A percentile compares a stretch with the other conserved stretches of the same genome.
These are phyloP conservation scores for Limonium bicolor DNA, from an alignment of 148 eudicot genomes.

Conservation along the genomic window DNA sequence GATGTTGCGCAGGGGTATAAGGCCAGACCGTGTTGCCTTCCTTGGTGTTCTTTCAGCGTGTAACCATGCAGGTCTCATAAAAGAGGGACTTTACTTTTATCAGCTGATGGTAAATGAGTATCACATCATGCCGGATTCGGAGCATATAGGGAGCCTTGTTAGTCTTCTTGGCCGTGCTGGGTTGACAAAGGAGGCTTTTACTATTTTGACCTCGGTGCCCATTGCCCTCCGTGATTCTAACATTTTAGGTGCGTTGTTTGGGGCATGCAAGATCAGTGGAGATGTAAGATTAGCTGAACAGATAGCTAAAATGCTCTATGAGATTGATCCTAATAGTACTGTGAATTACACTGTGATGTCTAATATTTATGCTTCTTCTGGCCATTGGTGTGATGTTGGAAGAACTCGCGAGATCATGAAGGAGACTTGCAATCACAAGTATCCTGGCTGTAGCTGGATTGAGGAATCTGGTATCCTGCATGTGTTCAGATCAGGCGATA, in stretches of 20 bases:
- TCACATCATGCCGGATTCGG: slow-evolving; percentile 31
- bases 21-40: slow-evolving; percentile 43
- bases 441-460: slow-evolving; percentile 55
- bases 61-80: slow-evolving; percentile 43
- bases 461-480: too few species aligned
- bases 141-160: slow-evolving; percentile 49
- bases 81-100: slow-evolving; percentile 43
- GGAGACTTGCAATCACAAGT: slow-evolving; percentile 16
- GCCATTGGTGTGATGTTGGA: slow-evolving; percentile 48
- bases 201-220: slow-evolving; percentile 21
- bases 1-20: slow-evolving; percentile 23
- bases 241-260: slow-evolving; percentile 37
- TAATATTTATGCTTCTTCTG: slow-evolving; percentile 41
- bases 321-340: slow-evolving; percentile 21
- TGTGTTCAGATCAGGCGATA: too few species aligned
- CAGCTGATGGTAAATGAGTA: slow-evolving; percentile 30
- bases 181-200: slow-evolving; percentile 37
- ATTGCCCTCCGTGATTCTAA: slow-evolving; percentile 20
- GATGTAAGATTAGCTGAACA: slow-evolving; percentile 39
- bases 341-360: slow-evolving; percentile 45
- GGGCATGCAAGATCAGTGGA: slow-evolving; percentile 41
- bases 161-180: slow-evolving; percentile 60
- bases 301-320: slow-evolving; percentile 35
- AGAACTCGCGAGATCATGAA: slow-evolving; percentile 31
- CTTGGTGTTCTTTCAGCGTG: slow-evolving; percentile 64